phyloP scores from a whole-genome alignment of 768 basidiomycete species.

The Russula griseocarnosa region DNA sequence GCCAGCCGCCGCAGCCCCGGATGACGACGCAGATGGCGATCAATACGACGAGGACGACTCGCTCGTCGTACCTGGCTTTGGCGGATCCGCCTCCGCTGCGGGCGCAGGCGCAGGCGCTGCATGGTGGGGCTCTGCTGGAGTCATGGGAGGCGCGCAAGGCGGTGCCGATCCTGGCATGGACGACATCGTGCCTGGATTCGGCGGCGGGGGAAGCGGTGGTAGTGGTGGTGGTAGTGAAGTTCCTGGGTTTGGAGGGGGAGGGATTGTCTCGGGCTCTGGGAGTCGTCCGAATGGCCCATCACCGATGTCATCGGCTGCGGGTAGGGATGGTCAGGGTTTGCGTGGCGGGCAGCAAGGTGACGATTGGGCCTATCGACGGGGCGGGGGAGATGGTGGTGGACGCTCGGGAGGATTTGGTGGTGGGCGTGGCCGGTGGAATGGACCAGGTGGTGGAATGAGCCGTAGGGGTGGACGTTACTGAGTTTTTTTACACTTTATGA shows the following conservation, averaged over 20 bases:
- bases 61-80: slow-evolving; percentile 70
- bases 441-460: slow-evolving; percentile 9
- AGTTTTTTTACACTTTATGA: background rate
- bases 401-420: slow-evolving; percentile 33
- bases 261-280: background rate
- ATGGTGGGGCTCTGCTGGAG: slow-evolving; percentile 29
- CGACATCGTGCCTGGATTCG: slow-evolving; percentile 40
- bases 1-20: slow-evolving; percentile 67
- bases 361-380: slow-evolving; percentile 24
- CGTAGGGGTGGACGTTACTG: slow-evolving; percentile 22
- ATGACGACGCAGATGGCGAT: slow-evolving; percentile 44
- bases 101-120: slow-evolving; percentile 16
- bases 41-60: slow-evolving; percentile 64
- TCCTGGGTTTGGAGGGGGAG: background rate
- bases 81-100: slow-evolving; percentile 39
- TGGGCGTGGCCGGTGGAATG: slow-evolving; percentile 29
- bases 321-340: background rate
- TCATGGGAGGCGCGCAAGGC: slow-evolving; percentile 16
- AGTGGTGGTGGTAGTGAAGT: background rate
- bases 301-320: background rate
- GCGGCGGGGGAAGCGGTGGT: slow-evolving; percentile 39
- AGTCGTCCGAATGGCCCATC: slow-evolving; percentile 4
- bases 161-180: slow-evolving; percentile 46
- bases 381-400: slow-evolving; percentile 33
- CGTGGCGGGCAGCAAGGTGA: slow-evolving; percentile 20